Conservation (phyloP, 2,329 filamentous ascomycete species). For the Cladobotryum mycophilum region DNA sequence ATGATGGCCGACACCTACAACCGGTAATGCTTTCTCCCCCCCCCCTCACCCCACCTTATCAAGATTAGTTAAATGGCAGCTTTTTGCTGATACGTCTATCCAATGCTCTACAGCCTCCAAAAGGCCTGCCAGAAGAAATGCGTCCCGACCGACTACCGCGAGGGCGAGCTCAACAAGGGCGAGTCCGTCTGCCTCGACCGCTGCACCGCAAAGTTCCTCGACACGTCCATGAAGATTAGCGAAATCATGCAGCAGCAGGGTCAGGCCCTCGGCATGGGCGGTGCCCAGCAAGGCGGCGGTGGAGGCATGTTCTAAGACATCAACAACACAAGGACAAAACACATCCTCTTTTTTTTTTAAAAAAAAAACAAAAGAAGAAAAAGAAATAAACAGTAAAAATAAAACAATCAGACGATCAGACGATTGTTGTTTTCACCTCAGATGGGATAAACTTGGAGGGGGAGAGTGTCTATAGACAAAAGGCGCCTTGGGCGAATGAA, state of each 20-base stretch:
- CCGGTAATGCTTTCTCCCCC: slow-evolving; percentile 55
- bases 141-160: slow-evolving; percentile 85
- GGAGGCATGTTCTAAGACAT: slow-evolving; percentile 25
- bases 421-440: too few relatives aligned
- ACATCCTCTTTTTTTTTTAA: too few relatives aligned
- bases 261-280: slow-evolving; percentile 58
- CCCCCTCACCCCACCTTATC: background rate
- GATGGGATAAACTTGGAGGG: too few relatives aligned
- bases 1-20: slow-evolving; percentile 98
- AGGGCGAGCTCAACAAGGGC: slow-evolving; percentile 96
- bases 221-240: slow-evolving; percentile 95
- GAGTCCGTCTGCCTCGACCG: slow-evolving; percentile 97
- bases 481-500: background rate
- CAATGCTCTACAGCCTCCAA: slow-evolving; percentile 59
- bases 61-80: background rate
- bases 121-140: slow-evolving; percentile 92
- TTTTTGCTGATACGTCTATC: background rate
- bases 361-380: background rate
- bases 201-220: slow-evolving; percentile 97
- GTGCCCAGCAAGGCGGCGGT: slow-evolving; percentile 28
- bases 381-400: too few relatives aligned
- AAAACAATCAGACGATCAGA: too few relatives aligned
- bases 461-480: background rate
- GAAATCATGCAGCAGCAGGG: slow-evolving; percentile 93
- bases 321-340: background rate